Conservation (phyloP, 2,329 filamentous ascomycete genomes). For the Rutstroemia sp. region DNA sequence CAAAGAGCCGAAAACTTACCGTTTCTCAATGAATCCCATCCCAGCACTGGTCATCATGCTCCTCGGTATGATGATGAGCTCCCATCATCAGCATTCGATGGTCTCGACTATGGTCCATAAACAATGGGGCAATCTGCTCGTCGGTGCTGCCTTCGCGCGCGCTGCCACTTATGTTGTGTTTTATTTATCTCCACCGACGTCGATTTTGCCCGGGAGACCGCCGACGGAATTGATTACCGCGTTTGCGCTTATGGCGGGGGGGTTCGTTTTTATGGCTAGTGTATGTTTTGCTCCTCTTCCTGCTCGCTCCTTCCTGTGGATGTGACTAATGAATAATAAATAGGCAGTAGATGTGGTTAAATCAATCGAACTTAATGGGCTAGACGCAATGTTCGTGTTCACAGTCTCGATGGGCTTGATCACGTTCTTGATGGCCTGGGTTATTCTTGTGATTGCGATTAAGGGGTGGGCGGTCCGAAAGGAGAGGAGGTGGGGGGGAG, state of each 20-base stretch:
- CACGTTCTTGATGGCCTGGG: slow-evolving; percentile 78
- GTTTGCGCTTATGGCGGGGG: slow-evolving; percentile 82
- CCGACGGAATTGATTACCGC: slow-evolving; percentile 83
- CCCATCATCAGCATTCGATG: slow-evolving; percentile 69
- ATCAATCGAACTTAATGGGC: slow-evolving; percentile 66
- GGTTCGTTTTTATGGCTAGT: slow-evolving; percentile 88
- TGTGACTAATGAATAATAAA: slow-evolving; percentile 15
- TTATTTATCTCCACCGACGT: slow-evolving; percentile 74
- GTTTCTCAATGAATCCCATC: slow-evolving; percentile 77
- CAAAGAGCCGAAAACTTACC: slow-evolving; percentile 57
- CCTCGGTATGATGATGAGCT: slow-evolving; percentile 90
- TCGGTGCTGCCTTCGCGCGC: slow-evolving; percentile 72
- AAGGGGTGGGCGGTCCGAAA: slow-evolving; percentile 74
- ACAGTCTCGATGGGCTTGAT: slow-evolving; percentile 81
- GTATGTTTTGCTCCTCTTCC: slow-evolving; percentile 42
- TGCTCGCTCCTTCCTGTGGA: not conserved
- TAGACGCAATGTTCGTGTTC: slow-evolving; percentile 92
- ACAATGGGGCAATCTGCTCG: slow-evolving; percentile 84
- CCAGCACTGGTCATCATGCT: slow-evolving; percentile 81
- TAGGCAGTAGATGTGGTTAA: slow-evolving; percentile 68
- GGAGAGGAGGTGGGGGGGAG: slow-evolving; percentile 22
- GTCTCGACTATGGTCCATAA: slow-evolving; percentile 86
- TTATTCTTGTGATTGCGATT: slow-evolving; percentile 67
- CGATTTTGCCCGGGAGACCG: slow-evolving; percentile 72
- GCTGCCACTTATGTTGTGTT: slow-evolving; percentile 71